Conservation (phyloP, 768 basidiomycete species). For the Auricularia heimuer region DNA sequence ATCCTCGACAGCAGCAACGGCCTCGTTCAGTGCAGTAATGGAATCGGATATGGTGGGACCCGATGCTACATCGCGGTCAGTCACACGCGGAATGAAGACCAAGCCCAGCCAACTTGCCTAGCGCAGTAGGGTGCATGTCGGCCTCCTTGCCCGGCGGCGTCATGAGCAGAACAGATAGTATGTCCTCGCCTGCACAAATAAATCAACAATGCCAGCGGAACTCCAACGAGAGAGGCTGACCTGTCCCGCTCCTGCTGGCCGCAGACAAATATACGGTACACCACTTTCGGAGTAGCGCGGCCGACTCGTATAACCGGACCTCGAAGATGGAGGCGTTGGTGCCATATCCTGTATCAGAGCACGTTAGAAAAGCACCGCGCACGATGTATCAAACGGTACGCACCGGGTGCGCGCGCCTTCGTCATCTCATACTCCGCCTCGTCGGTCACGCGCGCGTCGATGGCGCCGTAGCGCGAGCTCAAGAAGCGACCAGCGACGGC, state of each 20-base stretch:
- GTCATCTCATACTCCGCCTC: slow-evolving; percentile 55
- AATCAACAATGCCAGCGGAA: not conserved
- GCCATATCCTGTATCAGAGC: slow-evolving; percentile 34
- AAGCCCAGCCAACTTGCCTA: not conserved
- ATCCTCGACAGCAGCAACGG: slow-evolving; percentile 50
- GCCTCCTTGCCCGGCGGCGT: slow-evolving; percentile 1
- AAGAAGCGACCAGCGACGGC: slow-evolving; percentile 65
- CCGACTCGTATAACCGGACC: slow-evolving; percentile 41
- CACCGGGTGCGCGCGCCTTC: slow-evolving; percentile 46
- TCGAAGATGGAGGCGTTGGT: slow-evolving; percentile 40
- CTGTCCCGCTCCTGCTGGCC: slow-evolving; percentile 55
- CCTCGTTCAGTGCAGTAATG: slow-evolving; percentile 52
- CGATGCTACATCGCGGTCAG: slow-evolving; percentile 36
- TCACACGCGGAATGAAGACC: not conserved
- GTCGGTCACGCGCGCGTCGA: slow-evolving; percentile 51
- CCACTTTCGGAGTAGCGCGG: slow-evolving; percentile 48
- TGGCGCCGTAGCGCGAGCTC: slow-evolving; percentile 46
- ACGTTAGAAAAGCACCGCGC: not conserved
- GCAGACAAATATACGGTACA: slow-evolving; percentile 59
- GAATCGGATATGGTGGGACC: slow-evolving; percentile 70
- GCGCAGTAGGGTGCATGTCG: not conserved
- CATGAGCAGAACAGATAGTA: not conserved
- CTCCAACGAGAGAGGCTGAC: not conserved
- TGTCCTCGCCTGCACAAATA: not conserved
- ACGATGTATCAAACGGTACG: slow-evolving; percentile 9